phyloP scores from a whole-genome alignment of 1,139 yeast species.

The Geotrichum carabidarum region DNA sequence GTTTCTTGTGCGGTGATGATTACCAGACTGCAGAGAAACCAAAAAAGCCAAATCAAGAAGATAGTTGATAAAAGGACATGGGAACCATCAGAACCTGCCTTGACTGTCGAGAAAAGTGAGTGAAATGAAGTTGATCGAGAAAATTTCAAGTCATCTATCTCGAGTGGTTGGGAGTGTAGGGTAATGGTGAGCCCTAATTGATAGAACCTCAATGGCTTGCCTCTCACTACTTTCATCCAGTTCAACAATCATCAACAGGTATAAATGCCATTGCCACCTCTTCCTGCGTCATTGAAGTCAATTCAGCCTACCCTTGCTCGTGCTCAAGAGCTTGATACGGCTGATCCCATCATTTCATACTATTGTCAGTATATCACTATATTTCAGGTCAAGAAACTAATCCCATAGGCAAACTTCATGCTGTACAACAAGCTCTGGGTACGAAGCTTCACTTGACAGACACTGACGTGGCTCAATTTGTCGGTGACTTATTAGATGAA shows the following conservation, averaged over 20 bases:
- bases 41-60: background rate
- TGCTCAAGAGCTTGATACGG: constrained; percentile 14
- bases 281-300: constrained; percentile 3
- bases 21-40: background rate
- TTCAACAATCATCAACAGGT: background rate
- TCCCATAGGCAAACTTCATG: constrained; percentile 42
- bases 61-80: background rate
- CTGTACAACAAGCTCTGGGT: constrained; percentile 60
- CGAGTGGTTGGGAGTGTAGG: background rate
- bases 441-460: constrained; percentile 52
- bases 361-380: constrained; percentile 2
- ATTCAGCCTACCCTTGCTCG: constrained; percentile 11
- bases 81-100: background rate
- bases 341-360: constrained; percentile 18
- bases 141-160: too few species aligned
- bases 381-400: background rate
- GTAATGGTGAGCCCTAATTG: background rate
- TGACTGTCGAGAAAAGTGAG: background rate
- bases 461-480: constrained; percentile 52
- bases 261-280: constrained; percentile 9
- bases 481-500: constrained; percentile 55
- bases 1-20: background rate
- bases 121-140: background rate
- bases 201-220: background rate
- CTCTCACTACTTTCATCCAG: background rate